Evolutionary conservation across 208 protist species (phyloP).

Genomic region (Wallacemonas sp.): DNA sequence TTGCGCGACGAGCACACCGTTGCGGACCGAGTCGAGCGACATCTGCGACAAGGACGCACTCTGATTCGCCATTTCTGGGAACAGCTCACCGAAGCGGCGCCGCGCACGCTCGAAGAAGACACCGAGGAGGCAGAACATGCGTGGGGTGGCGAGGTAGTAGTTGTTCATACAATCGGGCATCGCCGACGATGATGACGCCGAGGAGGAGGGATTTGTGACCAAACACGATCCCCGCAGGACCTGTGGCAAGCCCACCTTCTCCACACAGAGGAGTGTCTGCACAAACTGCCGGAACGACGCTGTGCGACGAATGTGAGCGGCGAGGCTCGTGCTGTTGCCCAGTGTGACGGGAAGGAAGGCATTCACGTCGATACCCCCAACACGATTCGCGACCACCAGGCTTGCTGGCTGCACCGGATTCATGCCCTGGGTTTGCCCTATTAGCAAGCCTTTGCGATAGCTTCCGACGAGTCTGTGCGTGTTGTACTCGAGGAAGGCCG

Average conservation of each 20-base stretch:
- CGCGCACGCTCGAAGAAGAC: conserved; percentile 35
- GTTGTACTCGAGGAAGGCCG: conserved; percentile 54
- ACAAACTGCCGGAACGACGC: conserved; percentile 61
- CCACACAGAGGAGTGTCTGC: conserved; percentile 38
- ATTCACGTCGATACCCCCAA: conserved; percentile 32
- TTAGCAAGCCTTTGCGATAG: conserved; percentile 42
- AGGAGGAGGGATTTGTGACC: background rate
- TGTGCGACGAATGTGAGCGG: conserved; percentile 41
- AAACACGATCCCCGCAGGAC: conserved; percentile 38
- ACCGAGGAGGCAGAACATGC: conserved; percentile 36
- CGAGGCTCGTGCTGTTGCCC: conserved; percentile 42
- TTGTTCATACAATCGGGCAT: conserved; percentile 19
- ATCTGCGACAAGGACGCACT: too few relatives aligned
- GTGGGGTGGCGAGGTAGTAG: conserved; percentile 31
- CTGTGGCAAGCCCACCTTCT: conserved; percentile 40
- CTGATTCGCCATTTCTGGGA: conserved; percentile 32
- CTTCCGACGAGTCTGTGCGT: conserved; percentile 40
- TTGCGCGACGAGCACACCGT: background rate
- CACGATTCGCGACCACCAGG: background rate
- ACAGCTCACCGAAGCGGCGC: conserved; percentile 55
- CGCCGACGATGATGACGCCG: conserved; percentile 1
- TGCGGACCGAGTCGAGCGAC: conserved; percentile 2
- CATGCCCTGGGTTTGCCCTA: background rate
- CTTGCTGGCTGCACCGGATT: background rate
- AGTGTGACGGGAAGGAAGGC: conserved; percentile 49